These are phyloP conservation scores for Apophysomyces ossiformis DNA, from an alignment of 371 early-diverging fungal genomes.

Conservation along the genomic window DNA sequence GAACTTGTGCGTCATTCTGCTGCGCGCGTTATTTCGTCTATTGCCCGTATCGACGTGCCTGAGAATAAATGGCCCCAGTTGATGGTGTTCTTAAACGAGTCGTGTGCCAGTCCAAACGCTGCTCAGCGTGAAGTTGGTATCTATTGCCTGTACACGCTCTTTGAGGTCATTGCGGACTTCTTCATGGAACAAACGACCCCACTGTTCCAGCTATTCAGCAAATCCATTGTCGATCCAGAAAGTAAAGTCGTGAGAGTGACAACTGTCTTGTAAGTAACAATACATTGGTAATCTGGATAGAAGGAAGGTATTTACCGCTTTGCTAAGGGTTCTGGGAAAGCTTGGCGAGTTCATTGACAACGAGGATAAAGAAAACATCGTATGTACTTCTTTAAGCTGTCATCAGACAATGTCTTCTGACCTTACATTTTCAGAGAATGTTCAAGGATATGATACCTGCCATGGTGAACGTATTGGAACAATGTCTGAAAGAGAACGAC, in stretches of 20 bases:
- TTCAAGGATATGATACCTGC: constrained; percentile 78
- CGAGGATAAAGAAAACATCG: constrained; percentile 69
- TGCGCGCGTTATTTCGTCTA: constrained; percentile 86
- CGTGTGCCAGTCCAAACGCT: constrained; percentile 69
- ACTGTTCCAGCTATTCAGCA: constrained; percentile 72
- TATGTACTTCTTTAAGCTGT: constrained; percentile 27
- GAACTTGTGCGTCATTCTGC: constrained; percentile 77
- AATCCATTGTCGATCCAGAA: constrained; percentile 84
- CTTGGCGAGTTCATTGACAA: constrained; percentile 83
- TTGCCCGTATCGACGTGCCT: constrained; percentile 84
- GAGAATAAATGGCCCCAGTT: constrained; percentile 81
- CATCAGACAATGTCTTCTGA: constrained; percentile 7
- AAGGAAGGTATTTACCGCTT: constrained; percentile 3
- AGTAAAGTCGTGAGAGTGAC: constrained; percentile 78
- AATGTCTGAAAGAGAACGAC: constrained; percentile 71
- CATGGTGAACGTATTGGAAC: constrained; percentile 85
- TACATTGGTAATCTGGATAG: not conserved
- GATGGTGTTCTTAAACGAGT: constrained; percentile 75
- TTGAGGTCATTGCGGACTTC: constrained; percentile 81
- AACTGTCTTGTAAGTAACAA: constrained; percentile 66
- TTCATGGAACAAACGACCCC: constrained; percentile 68
- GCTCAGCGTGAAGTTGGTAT: constrained; percentile 89
- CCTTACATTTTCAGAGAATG: constrained; percentile 40
- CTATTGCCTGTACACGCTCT: constrained; percentile 80
- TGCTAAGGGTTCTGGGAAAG: constrained; percentile 73